Percentiles rank a stretch among this genome's conserved stretches.
These are phyloP conservation scores for Colletotrichum navitas DNA, from an alignment of 2,329 filamentous ascomycete genomes.

Conservation along the genomic window DNA sequence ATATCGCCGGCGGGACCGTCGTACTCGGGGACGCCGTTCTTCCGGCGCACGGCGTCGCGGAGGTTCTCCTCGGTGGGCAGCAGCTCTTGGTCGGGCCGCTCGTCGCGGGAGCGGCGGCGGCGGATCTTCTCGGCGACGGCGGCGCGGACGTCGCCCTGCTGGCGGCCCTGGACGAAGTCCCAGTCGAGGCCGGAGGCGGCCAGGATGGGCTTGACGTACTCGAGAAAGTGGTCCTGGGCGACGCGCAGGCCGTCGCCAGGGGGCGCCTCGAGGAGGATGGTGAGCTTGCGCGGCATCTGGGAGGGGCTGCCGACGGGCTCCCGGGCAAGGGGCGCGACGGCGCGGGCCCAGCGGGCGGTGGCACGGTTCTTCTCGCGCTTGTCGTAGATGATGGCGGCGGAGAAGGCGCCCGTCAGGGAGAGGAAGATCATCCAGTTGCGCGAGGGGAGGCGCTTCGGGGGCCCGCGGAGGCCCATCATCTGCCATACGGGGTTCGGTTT, in stretches of 20 bases:
- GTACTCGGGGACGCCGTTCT: slow-evolving; percentile 77
- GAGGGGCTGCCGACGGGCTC: slow-evolving; percentile 77
- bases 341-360: slow-evolving; percentile 86
- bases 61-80: slow-evolving; percentile 69
- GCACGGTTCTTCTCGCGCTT: slow-evolving; percentile 88
- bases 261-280: slow-evolving; percentile 86
- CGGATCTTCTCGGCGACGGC: slow-evolving; percentile 89
- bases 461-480: slow-evolving; percentile 87
- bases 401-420: slow-evolving; percentile 80
- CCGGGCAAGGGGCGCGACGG: slow-evolving; percentile 86
- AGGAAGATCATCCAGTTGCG: slow-evolving; percentile 99
- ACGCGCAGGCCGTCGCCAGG: slow-evolving; percentile 86
- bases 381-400: slow-evolving; percentile 89
- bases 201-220: slow-evolving; percentile 94
- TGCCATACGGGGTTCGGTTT: slow-evolving; percentile 78
- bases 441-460: slow-evolving; percentile 87
- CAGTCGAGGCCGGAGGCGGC: slow-evolving; percentile 93
- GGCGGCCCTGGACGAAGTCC: slow-evolving; percentile 92
- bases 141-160: slow-evolving; percentile 92
- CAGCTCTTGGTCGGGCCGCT: slow-evolving; percentile 61
- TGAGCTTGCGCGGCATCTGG: slow-evolving; percentile 84
- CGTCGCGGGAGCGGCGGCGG: slow-evolving; percentile 72
- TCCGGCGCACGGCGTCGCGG: slow-evolving; percentile 73
- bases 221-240: slow-evolving; percentile 94
- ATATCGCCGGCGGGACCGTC: slow-evolving; percentile 85